These are phyloP conservation scores for Aegilops tauschii DNA, from an alignment of 176 grass and related monocot species.

Conservation along the genomic window DNA sequence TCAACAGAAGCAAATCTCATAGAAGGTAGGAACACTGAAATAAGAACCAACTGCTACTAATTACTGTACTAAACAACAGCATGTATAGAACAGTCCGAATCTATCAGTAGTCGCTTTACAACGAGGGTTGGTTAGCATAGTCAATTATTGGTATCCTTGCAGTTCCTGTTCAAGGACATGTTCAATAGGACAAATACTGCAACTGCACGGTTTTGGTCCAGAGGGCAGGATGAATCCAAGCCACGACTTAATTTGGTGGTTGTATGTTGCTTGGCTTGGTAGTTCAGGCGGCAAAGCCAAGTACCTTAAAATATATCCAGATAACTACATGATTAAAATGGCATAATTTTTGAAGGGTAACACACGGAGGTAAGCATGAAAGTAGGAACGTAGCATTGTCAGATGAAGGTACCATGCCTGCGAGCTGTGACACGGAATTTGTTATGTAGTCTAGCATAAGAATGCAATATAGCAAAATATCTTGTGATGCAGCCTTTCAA, in stretches of 20 bases:
- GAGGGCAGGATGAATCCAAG: not conserved
- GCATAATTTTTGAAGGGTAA: not conserved
- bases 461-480: not conserved
- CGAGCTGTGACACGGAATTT: not conserved
- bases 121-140: not conserved
- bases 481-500: constrained; percentile 17
- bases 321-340: not conserved
- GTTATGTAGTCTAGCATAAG: not conserved
- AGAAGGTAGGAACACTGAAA: not conserved
- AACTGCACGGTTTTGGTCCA: not conserved
- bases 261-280: not conserved
- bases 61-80: not conserved
- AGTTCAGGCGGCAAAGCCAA: not conserved
- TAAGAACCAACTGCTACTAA: not conserved
- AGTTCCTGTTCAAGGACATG: not conserved
- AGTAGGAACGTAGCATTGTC: not conserved
- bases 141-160: not conserved
- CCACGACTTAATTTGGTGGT: constrained; percentile 8
- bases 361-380: not conserved
- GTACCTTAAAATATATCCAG: not conserved
- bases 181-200: not conserved
- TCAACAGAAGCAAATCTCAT: not conserved
- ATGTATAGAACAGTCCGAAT: not conserved
- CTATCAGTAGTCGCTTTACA: not conserved
- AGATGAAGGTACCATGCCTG: not conserved